Conservation (phyloP, 345 rosid species). For the Eucalyptus sp. region DNA sequence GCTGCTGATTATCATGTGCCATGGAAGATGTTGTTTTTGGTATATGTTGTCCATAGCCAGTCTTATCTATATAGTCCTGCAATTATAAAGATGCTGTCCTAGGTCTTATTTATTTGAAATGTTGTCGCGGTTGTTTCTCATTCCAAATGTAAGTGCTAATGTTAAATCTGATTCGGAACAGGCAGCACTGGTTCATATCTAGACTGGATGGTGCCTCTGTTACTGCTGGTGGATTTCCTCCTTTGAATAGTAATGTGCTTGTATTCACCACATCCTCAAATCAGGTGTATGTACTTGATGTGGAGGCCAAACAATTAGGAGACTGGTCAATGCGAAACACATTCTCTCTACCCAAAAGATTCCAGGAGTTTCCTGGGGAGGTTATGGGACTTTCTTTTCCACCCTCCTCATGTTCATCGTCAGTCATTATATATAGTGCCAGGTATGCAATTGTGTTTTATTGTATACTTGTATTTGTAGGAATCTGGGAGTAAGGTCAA, state of each 20-base stretch:
- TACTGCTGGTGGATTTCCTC: constrained; percentile 86
- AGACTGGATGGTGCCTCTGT: constrained; percentile 91
- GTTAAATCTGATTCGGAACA: constrained; percentile 10
- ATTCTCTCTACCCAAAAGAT: constrained; percentile 57
- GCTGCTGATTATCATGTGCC: not conserved
- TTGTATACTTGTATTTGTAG: not conserved
- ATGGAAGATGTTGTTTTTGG: not conserved
- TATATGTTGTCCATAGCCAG: not conserved
- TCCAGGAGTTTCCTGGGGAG: constrained; percentile 95
- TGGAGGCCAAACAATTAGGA: constrained; percentile 81
- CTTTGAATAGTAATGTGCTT: constrained; percentile 55
- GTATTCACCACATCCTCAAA: constrained; percentile 72
- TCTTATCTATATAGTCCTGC: not conserved
- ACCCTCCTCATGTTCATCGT: constrained; percentile 41
- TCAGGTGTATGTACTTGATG: constrained; percentile 81
- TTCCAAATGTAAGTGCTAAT: not conserved
- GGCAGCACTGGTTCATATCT: constrained; percentile 97
- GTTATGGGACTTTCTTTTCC: constrained; percentile 82
- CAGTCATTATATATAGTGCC: constrained; percentile 70
- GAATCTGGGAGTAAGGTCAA: not conserved
- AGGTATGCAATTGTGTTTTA: constrained; percentile 25
- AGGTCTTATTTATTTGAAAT: not conserved
- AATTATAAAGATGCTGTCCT: not conserved
- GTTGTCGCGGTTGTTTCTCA: not conserved
- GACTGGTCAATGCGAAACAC: constrained; percentile 75